Conservation (phyloP, 176 grass and related monocot genomes). For the Zoysia pacifica region DNA sequence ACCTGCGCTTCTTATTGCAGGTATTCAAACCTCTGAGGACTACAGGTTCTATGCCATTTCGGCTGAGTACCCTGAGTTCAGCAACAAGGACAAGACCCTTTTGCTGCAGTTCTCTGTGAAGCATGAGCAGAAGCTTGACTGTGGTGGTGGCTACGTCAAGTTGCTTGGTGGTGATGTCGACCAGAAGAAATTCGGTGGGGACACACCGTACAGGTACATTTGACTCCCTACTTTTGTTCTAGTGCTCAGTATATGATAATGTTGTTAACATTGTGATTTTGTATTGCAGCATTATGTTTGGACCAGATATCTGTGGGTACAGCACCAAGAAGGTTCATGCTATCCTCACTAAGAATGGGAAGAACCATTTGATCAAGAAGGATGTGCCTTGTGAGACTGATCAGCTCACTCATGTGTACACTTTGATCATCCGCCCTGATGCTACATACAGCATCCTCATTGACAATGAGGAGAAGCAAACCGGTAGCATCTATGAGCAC, state of each 20-base stretch:
- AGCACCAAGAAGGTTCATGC: conserved; percentile 67
- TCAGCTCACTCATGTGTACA: conserved; percentile 74
- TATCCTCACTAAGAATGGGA: background rate
- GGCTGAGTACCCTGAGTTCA: conserved; percentile 69
- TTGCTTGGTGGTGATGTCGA: conserved; percentile 73
- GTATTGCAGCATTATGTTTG: conserved; percentile 73
- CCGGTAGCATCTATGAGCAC: conserved; percentile 66
- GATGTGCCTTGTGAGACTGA: conserved; percentile 71
- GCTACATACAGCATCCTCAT: conserved; percentile 77
- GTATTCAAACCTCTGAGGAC: conserved; percentile 92
- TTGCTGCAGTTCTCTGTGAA: conserved; percentile 82
- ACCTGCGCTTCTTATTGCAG: conserved; percentile 31
- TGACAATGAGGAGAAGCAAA: conserved; percentile 68
- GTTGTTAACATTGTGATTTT: background rate
- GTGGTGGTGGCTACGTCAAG: conserved; percentile 82
- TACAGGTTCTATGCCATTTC: conserved; percentile 98
- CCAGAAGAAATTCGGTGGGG: conserved; percentile 86
- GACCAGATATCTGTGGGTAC: conserved; percentile 83
- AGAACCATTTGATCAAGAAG: conserved; percentile 38
- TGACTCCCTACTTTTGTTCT: too few relatives aligned
- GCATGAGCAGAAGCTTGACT: conserved; percentile 90
- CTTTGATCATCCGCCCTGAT: conserved; percentile 68
- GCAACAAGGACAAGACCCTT: conserved; percentile 74
- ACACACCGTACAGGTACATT: conserved; percentile 78
- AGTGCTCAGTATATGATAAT: too few relatives aligned